Evolutionary conservation across 768 basidiomycete species (phyloP).

Genomic region (Daedaleopsis nitida): DNA sequence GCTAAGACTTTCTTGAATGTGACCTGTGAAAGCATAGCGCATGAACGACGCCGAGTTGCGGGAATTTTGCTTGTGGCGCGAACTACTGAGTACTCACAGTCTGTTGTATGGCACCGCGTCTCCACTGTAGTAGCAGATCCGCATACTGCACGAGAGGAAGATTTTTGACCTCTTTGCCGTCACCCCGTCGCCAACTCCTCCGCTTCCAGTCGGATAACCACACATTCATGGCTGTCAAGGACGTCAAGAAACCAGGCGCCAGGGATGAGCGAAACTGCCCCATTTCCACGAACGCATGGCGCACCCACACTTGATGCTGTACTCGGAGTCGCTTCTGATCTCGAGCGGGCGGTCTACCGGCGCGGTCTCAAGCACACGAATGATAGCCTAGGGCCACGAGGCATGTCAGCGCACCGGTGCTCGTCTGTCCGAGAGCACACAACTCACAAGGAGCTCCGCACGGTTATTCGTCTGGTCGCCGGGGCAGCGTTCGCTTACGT

Average conservation of each 20-base stretch:
- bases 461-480: constrained; percentile 85
- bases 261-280: constrained; percentile 10
- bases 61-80: neutral
- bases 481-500: constrained; percentile 78
- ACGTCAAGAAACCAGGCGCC: constrained; percentile 37
- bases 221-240: constrained; percentile 63
- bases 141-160: constrained; percentile 68
- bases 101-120: constrained; percentile 50
- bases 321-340: constrained; percentile 84
- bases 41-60: too few species aligned
- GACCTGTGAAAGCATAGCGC: constrained; percentile 35
- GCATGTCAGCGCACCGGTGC: neutral
- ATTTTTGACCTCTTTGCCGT: constrained; percentile 68
- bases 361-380: constrained; percentile 76
- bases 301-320: constrained; percentile 74
- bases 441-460: constrained; percentile 80
- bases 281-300: neutral
- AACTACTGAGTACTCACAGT: constrained; percentile 39
- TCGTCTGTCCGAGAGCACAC: neutral
- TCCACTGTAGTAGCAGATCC: constrained; percentile 57
- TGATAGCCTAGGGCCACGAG: constrained; percentile 65
- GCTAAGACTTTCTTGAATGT: constrained; percentile 64
- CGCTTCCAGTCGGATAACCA: constrained; percentile 70
- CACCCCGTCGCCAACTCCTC: constrained; percentile 50
- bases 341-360: constrained; percentile 58